Conservation (phyloP, 768 basidiomycete genomes). For the Hebeloma cylindrosporum region DNA sequence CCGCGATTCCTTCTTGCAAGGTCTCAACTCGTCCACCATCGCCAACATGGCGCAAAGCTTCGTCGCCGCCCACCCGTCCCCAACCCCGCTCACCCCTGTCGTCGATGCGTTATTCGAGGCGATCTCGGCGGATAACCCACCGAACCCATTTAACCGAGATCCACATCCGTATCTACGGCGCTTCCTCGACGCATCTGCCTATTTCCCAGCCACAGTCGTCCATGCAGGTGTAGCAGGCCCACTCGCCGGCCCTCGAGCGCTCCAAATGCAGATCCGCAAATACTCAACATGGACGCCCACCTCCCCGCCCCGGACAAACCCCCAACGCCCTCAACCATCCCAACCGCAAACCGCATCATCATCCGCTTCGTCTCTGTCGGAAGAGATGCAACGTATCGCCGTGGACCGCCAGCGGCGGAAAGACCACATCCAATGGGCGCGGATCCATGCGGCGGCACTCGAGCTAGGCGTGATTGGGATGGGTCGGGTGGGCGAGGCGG, state of each 20-base stretch:
- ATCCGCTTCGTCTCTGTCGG: conserved; percentile 34
- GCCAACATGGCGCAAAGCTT: conserved; percentile 56
- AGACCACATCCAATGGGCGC: conserved; percentile 67
- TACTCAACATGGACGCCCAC: conserved; percentile 52
- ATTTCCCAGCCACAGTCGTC: conserved; percentile 45
- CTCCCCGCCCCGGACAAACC: conserved; percentile 15
- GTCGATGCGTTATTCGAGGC: conserved; percentile 58
- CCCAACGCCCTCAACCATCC: conserved; percentile 10
- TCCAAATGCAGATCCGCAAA: conserved; percentile 60
- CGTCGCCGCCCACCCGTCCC: conserved; percentile 46
- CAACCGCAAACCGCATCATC: conserved; percentile 3
- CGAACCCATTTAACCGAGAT: conserved; percentile 35
- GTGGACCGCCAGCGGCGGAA: conserved; percentile 59
- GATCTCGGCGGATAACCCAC: conserved; percentile 35
- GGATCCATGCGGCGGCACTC: conserved; percentile 62
- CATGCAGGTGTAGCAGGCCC: conserved; percentile 60
- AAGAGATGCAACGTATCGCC: conserved; percentile 65
- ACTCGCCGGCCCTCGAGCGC: conserved; percentile 53
- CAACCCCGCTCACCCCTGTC: conserved; percentile 49
- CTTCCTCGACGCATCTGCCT: conserved; percentile 51
- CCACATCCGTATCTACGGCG: conserved; percentile 46
- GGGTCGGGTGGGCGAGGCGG: conserved; percentile 39
- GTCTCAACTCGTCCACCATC: conserved; percentile 47
- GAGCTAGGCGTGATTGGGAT: conserved; percentile 54
- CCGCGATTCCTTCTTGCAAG: conserved; percentile 49